phyloP scores from a whole-genome alignment of 164 flowering plant genomes.

The Kalanchoe fedtschenkoi region DNA sequence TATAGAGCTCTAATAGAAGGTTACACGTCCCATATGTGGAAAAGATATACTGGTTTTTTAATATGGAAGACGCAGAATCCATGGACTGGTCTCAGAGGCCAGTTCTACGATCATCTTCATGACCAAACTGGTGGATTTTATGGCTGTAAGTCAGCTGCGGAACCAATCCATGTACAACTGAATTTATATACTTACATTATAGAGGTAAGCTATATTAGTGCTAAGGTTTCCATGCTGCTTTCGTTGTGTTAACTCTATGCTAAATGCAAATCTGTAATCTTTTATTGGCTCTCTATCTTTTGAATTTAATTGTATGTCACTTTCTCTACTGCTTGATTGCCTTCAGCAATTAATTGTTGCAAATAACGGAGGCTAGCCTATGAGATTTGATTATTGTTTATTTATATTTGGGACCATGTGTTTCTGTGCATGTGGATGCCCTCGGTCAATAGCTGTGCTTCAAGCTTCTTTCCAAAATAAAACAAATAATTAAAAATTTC shows the following conservation, averaged over 20 bases:
- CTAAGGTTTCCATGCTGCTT: neutral
- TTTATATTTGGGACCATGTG: neutral
- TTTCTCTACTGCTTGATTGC: neutral
- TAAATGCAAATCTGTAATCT: neutral
- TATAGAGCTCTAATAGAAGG: conserved; percentile 95
- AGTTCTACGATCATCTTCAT: conserved; percentile 93
- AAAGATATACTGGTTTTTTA: conserved; percentile 79
- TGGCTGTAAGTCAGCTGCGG: conserved; percentile 93
- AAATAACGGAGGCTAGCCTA: neutral
- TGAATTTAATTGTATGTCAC: neutral
- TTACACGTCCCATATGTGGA: conserved; percentile 97
- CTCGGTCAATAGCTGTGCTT: too few species aligned
- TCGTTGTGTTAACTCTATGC: neutral
- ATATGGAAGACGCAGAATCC: conserved; percentile 98
- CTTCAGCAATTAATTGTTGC: neutral
- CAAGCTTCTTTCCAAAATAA: too few species aligned
- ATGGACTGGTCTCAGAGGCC: conserved; percentile 98
- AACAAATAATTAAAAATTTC: too few species aligned
- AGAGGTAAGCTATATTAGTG: conserved; percentile 40
- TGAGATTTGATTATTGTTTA: neutral
- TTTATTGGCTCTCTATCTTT: neutral
- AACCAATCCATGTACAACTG: conserved; percentile 92
- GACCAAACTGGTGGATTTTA: conserved; percentile 95
- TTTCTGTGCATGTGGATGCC: neutral
- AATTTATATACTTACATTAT: conserved; percentile 68